Percentiles rank a stretch among this genome's conserved stretches.
phyloP scores from a whole-genome alignment of 164 flowering plant genomes.

The Houttuynia cordata region DNA sequence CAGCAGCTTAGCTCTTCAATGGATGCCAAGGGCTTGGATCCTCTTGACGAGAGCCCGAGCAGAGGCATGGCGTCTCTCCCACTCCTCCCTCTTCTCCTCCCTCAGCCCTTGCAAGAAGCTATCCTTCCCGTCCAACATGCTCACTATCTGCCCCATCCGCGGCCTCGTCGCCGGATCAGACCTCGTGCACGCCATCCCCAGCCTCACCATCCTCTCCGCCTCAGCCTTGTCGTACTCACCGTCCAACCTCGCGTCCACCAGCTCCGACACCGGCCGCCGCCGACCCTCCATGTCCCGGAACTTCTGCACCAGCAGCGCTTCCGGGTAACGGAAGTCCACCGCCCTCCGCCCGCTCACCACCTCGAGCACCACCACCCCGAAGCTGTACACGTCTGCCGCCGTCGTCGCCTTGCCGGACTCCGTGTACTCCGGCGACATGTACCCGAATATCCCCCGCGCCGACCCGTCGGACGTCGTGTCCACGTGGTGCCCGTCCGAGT shows the following conservation, averaged over 20 bases:
- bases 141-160: constrained; percentile 63
- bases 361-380: constrained; percentile 88
- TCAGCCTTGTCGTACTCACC: constrained; percentile 43
- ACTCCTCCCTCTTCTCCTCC: constrained; percentile 48
- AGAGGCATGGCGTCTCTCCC: constrained; percentile 41
- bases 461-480: constrained; percentile 18
- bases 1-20: constrained; percentile 16
- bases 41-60: constrained; percentile 54
- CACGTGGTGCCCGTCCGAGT: constrained; percentile 52
- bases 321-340: constrained; percentile 57
- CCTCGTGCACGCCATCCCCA: constrained; percentile 71
- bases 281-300: constrained; percentile 33
- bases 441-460: constrained; percentile 82
- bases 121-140: constrained; percentile 75
- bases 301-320: constrained; percentile 52
- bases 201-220: constrained; percentile 41
- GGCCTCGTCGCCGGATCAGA: constrained; percentile 61
- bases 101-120: constrained; percentile 16
- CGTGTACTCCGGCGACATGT: constrained; percentile 85
- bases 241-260: constrained; percentile 49
- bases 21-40: constrained; percentile 84
- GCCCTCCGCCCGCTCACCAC: constrained; percentile 65
- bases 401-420: constrained; percentile 65
- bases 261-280: constrained; percentile 38
- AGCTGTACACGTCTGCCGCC: constrained; percentile 70